phyloP scores from a whole-genome alignment of 306 rosid genomes.

The Corylus avellana region DNA sequence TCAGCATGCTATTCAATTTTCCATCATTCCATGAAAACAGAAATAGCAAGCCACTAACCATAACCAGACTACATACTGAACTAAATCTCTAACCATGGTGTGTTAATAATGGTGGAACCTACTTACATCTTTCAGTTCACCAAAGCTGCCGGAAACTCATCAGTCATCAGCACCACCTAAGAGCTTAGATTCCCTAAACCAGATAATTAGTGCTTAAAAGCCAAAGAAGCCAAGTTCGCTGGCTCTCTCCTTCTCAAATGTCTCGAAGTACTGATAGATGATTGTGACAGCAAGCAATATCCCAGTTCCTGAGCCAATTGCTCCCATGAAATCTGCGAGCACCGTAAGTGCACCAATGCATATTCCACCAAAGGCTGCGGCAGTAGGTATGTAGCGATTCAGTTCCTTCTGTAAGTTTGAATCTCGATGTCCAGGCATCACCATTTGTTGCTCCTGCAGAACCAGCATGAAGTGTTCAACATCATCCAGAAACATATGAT shows the following conservation, averaged over 20 bases:
- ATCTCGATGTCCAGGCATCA: conserved; percentile 69
- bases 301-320: conserved; percentile 73
- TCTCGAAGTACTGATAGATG: conserved; percentile 64
- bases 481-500: neutral
- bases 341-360: conserved; percentile 77
- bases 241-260: conserved; percentile 69
- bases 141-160: conserved; percentile 29
- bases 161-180: conserved; percentile 11
- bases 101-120: conserved; percentile 13
- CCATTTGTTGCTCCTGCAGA: conserved; percentile 76
- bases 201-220: conserved; percentile 24
- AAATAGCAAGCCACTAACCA: neutral
- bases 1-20: neutral
- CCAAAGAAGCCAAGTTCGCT: conserved; percentile 60
- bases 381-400: conserved; percentile 68
- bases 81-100: neutral
- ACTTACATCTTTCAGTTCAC: conserved; percentile 32
- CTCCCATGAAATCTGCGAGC: conserved; percentile 76
- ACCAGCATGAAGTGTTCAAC: neutral
- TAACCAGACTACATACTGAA: neutral
- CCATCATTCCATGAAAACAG: neutral
- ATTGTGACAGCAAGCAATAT: conserved; percentile 68
- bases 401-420: conserved; percentile 64
- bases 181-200: neutral
- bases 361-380: conserved; percentile 70